A percentile compares a stretch with the other conserved stretches of the same genome.
Conservation (phyloP, 1,284 basidiomycete species). For the Pseudozyma thailandica region DNA sequence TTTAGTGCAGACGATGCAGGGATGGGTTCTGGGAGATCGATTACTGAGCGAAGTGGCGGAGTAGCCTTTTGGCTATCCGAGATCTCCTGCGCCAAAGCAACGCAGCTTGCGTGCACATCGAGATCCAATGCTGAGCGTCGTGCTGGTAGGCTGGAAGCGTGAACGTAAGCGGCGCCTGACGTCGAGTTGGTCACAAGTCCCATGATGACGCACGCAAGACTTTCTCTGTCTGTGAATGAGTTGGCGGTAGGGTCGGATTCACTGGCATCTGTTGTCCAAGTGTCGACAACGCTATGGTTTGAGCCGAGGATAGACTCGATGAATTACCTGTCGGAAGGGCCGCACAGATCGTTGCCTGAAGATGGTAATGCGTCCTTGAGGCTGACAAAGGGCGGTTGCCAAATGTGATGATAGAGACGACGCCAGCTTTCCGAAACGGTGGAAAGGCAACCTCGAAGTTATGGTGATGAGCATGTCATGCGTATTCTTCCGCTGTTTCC, state of each 20-base stretch:
- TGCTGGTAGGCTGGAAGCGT: neutral
- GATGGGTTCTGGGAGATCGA: constrained; percentile 4
- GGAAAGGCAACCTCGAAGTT: no score
- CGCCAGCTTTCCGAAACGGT: no score
- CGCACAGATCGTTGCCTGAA: no score
- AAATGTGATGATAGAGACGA: no score
- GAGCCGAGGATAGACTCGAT: no score
- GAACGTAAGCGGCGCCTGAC: neutral
- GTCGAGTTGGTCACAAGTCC: constrained; percentile 7
- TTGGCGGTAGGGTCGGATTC: neutral
- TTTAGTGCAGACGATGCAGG: constrained; percentile 41
- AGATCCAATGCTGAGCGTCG: constrained; percentile 30
- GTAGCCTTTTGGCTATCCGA: neutral
- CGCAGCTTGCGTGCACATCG: constrained; percentile 27
- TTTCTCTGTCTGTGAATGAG: neutral
- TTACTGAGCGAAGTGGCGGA: constrained; percentile 1
- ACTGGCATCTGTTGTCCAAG: neutral
- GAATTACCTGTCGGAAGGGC: no score
- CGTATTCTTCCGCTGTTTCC: neutral
- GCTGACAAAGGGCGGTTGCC: no score
- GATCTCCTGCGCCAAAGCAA: constrained; percentile 15
- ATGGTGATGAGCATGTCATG: no score
- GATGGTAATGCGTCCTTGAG: neutral
- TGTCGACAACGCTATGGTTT: no score
- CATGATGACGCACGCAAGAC: constrained; percentile 5